These are phyloP conservation scores for Cercospora nicotianae DNA, from an alignment of 2,329 filamentous ascomycete species.

Conservation along the genomic window DNA sequence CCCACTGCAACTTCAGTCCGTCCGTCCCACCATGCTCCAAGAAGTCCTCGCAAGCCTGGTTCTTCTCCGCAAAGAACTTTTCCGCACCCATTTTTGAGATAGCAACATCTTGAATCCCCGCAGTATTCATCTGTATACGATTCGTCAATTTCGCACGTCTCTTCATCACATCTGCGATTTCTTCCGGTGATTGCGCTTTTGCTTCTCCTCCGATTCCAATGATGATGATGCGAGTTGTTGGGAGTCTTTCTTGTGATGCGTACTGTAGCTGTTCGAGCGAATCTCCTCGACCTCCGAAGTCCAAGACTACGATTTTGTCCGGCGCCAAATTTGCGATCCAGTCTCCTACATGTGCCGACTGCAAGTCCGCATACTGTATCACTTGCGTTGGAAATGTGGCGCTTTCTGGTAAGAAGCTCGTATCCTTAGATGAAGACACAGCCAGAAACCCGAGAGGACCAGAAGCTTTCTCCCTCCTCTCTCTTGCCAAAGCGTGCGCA, in stretches of 20 bases:
- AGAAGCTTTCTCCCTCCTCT: too few relatives aligned
- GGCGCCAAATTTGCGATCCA: slow-evolving; percentile 13
- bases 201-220: slow-evolving; percentile 23
- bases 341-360: neutral
- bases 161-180: neutral
- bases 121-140: slow-evolving; percentile 27
- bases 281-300: slow-evolving; percentile 23
- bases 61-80: slow-evolving; percentile 15
- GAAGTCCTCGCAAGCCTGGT: slow-evolving; percentile 18
- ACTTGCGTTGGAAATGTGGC: neutral
- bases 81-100: slow-evolving; percentile 12
- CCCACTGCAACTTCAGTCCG: slow-evolving; percentile 9
- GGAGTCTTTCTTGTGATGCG: neutral
- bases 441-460: slow-evolving; percentile 18
- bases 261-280: slow-evolving; percentile 11
- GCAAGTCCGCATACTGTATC: slow-evolving; percentile 13
- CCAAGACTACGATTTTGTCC: slow-evolving; percentile 19
- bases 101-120: slow-evolving; percentile 16
- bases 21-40: slow-evolving; percentile 1
- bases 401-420: neutral
- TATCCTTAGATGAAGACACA: slow-evolving; percentile 13
- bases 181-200: slow-evolving; percentile 5
- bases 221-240: neutral
- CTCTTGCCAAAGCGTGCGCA: slow-evolving; percentile 12
- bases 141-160: slow-evolving; percentile 6